Evolutionary conservation across 805 yeast genomes (phyloP).

Genomic region (Jamesozyma rosinii): DNA sequence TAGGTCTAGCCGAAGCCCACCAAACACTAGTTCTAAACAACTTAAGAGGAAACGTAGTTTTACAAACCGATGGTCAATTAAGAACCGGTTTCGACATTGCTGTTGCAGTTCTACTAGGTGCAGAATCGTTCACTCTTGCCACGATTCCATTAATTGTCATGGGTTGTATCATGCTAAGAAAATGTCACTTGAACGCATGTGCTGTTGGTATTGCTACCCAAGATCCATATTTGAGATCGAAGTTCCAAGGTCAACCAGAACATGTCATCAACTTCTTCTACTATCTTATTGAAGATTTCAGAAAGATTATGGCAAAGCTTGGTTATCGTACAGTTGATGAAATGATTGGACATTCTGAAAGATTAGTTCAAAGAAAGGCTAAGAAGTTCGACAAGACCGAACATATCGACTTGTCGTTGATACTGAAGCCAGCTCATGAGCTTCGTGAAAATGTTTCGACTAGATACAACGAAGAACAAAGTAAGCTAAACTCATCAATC

Average conservation of each 20-base stretch:
- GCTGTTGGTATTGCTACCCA: conserved; percentile 99
- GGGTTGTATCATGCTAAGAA: conserved; percentile 96
- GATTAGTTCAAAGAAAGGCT: conserved; percentile 74
- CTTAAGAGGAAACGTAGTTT: conserved; percentile 87
- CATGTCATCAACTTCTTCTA: conserved; percentile 96
- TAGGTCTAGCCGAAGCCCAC: conserved; percentile 96
- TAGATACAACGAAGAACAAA: conserved; percentile 36
- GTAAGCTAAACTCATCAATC: conserved; percentile 33
- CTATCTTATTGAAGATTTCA: conserved; percentile 85
- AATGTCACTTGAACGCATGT: conserved; percentile 87
- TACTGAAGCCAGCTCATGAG: conserved; percentile 92
- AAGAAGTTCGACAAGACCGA: conserved; percentile 68
- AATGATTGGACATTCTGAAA: conserved; percentile 97
- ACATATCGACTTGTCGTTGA: conserved; percentile 83
- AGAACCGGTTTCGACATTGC: conserved; percentile 96
- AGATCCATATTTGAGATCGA: conserved; percentile 85
- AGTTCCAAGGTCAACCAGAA: conserved; percentile 94
- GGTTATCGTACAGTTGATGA: conserved; percentile 88
- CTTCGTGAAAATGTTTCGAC: conserved; percentile 97
- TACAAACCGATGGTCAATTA: conserved; percentile 97
- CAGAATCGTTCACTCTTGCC: conserved; percentile 98
- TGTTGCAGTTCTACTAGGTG: conserved; percentile 90
- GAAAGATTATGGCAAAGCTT: conserved; percentile 85
- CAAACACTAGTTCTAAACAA: conserved; percentile 94
- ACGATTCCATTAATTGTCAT: conserved; percentile 93